These are phyloP conservation scores for Madurella mycetomatis DNA, from an alignment of 2,329 filamentous ascomycete genomes.

Conservation along the genomic window DNA sequence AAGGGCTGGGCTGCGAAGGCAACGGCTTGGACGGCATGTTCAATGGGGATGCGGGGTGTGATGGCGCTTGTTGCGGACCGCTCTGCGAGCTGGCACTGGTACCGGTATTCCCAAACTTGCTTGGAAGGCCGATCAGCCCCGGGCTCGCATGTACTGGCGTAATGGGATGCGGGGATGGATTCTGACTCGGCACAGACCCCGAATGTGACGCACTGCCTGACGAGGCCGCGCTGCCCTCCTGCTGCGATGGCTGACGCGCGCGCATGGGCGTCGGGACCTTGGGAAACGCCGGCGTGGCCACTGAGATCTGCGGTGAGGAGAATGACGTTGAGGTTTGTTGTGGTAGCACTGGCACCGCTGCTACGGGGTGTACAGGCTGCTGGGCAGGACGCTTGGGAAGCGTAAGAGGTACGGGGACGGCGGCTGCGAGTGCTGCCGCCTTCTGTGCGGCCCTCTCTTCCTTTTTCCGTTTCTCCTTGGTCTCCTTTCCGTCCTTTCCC, in stretches of 20 bases:
- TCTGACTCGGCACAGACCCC: slow-evolving; percentile 49
- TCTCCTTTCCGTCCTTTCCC: slow-evolving; percentile 37
- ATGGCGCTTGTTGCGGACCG: slow-evolving; percentile 25
- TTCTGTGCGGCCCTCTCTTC: slow-evolving; percentile 43
- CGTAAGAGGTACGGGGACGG: slow-evolving; percentile 30
- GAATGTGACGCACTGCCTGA: slow-evolving; percentile 64
- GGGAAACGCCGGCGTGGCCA: slow-evolving; percentile 75
- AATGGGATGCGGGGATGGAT: slow-evolving; percentile 55
- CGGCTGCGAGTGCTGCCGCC: slow-evolving; percentile 34
- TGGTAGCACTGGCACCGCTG: slow-evolving; percentile 51
- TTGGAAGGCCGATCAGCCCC: slow-evolving; percentile 56
- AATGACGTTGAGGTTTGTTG: slow-evolving; percentile 57
- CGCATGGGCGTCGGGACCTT: slow-evolving; percentile 79
- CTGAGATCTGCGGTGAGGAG: slow-evolving; percentile 73
- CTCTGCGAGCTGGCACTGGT: slow-evolving; percentile 26
- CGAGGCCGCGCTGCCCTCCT: slow-evolving; percentile 64
- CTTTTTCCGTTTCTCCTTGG: slow-evolving; percentile 42
- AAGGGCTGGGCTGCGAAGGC: slow-evolving; percentile 41
- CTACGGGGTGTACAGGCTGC: slow-evolving; percentile 31
- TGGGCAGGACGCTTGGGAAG: slow-evolving; percentile 41
- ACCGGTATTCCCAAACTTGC: slow-evolving; percentile 54
- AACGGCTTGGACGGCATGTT: slow-evolving; percentile 48
- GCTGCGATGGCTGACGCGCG: slow-evolving; percentile 72
- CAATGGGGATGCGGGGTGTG: slow-evolving; percentile 61
- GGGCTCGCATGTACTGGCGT: slow-evolving; percentile 64